phyloP scores from a whole-genome alignment of 116 monocot species.

The Trichopus zeylanicus region DNA sequence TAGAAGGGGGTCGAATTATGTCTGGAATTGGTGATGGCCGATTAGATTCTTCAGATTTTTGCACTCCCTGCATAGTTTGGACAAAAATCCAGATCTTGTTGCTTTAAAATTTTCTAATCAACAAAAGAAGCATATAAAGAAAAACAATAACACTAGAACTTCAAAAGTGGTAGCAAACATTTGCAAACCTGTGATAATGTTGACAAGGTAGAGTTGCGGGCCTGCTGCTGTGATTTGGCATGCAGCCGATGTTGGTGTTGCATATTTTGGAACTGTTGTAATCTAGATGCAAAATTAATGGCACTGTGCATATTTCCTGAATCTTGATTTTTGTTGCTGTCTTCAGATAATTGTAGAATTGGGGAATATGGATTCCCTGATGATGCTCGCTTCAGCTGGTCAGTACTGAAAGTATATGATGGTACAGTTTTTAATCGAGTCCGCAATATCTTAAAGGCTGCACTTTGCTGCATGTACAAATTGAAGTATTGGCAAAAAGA shows the following conservation, averaged over 20 bases:
- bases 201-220: conserved; percentile 20
- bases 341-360: conserved; percentile 31
- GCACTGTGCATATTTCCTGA: conserved; percentile 18
- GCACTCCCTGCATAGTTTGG: conserved; percentile 26
- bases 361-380: conserved; percentile 35
- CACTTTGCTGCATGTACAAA: conserved; percentile 66
- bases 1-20: conserved; percentile 27
- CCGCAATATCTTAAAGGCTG: conserved; percentile 81
- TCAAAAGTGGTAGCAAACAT: neutral
- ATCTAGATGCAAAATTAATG: conserved; percentile 54
- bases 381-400: conserved; percentile 18
- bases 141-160: neutral
- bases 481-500: neutral
- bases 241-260: conserved; percentile 39
- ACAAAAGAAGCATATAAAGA: too few species aligned
- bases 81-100: neutral
- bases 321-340: conserved; percentile 27
- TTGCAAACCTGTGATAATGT: conserved; percentile 37
- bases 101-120: neutral
- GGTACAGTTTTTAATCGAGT: conserved; percentile 82
- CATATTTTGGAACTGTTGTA: conserved; percentile 53
- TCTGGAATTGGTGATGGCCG: conserved; percentile 29
- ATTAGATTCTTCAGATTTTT: conserved; percentile 32
- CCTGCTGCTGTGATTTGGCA: conserved; percentile 33
- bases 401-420: conserved; percentile 22